Evolutionary conservation across 768 basidiomycete genomes (phyloP), one percentile per base, ranked within the genome.

Genomic region (Galerina sulciceps): DNA sequence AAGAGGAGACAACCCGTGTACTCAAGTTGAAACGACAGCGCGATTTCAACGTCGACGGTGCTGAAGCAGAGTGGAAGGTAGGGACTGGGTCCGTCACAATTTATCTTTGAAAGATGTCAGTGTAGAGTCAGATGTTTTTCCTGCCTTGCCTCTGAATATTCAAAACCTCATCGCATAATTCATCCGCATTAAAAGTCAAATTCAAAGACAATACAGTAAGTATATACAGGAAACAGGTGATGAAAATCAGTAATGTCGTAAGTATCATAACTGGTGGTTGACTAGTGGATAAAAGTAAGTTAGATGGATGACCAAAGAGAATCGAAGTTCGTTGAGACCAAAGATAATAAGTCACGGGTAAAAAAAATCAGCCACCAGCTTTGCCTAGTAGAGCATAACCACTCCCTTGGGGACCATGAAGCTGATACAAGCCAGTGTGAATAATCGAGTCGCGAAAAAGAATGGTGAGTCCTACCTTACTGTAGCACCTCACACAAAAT

Each of bases 401-500:
- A 57, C 75, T 80, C 18, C 90, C 90, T 67, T 84, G 83, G 0
- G 90, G 90, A 4, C 90, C 90, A 65, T 91, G 82, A 58, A 85
- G 73, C 91, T 93, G 61, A 6, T 38, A 51, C 42, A 41, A 15
- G n/a, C 31, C 17, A n/a, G 3, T 35, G n/a, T n/a, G n/a, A 17
- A 50, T 22, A 18, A 49, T 26, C 31, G 2, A 53, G 13, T 37
- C 35, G 23, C 8, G 26, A 49, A 38, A 10, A 13, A 56, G 41
- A 50, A 50, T 52, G 20, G 47, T 18, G 10, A 50, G 40, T 48
- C 70, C 22, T 47, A 80, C 81, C 85, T 90, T 93, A 58, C 80
- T 79, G 63, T 94, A 91, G 68, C 91, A 94, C 44, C 85, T 78
- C 56, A 82, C 80, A 62, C 91, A 94, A 37, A 85, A 76, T 11